Evolutionary conservation across 352 stramenopile species (phyloP).

Genomic region (Pythium sp.): DNA sequence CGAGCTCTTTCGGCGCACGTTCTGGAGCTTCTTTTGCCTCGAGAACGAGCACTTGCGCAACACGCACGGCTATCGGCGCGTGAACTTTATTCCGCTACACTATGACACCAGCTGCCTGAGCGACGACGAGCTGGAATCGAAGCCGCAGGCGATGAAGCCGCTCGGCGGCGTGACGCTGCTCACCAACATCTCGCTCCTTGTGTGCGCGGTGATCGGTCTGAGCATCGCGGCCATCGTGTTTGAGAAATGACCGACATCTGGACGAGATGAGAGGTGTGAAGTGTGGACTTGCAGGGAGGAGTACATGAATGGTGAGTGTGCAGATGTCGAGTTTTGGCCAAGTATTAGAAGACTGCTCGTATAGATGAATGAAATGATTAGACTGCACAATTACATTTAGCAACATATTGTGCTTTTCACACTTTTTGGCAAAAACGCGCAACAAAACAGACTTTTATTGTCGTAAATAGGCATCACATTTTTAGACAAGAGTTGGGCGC

Average conservation of each 20-base stretch:
- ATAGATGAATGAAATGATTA: too few relatives aligned
- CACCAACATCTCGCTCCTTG: conserved; percentile 50
- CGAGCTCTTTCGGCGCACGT: conserved; percentile 81
- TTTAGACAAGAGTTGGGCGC: too few relatives aligned
- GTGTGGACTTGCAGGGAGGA: too few relatives aligned
- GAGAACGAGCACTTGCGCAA: conserved; percentile 88
- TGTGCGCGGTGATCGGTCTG: conserved; percentile 42
- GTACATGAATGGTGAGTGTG: neutral
- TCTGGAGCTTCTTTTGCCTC: conserved; percentile 85
- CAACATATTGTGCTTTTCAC: too few relatives aligned
- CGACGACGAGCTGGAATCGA: conserved; percentile 28
- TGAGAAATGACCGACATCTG: conserved; percentile 18
- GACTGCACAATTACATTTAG: too few relatives aligned
- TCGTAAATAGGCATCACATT: too few relatives aligned
- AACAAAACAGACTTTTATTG: too few relatives aligned
- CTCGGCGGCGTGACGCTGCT: conserved; percentile 42
- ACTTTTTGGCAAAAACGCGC: too few relatives aligned
- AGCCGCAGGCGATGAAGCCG: conserved; percentile 26
- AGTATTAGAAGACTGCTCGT: too few relatives aligned
- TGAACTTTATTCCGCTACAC: conserved; percentile 83
- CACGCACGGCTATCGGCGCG: conserved; percentile 77
- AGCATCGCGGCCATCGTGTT: conserved; percentile 51
- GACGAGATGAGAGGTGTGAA: neutral
- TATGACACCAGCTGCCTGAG: conserved; percentile 69
- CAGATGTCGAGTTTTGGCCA: too few relatives aligned